These are phyloP conservation scores for Salvia sclarea DNA, from an alignment of 305 asterid genomes.

Conservation along the genomic window DNA sequence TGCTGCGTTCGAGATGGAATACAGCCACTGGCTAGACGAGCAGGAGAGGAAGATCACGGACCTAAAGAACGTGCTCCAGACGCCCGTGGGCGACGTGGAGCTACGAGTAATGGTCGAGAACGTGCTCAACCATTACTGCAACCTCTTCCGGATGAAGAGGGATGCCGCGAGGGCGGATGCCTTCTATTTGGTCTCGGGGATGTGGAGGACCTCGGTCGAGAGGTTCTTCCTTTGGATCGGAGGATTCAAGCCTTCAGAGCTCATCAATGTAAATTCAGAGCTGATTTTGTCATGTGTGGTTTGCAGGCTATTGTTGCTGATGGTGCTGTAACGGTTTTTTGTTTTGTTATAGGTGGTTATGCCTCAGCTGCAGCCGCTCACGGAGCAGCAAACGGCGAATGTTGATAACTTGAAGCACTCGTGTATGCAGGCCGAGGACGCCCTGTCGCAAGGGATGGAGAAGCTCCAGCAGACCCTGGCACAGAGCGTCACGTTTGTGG, in stretches of 20 bases:
- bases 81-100: slow-evolving; percentile 53
- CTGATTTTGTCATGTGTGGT: neutral
- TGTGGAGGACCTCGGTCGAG: slow-evolving; percentile 83
- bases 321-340: neutral
- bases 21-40: slow-evolving; percentile 74
- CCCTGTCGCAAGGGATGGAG: slow-evolving; percentile 82
- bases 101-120: slow-evolving; percentile 55
- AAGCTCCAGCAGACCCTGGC: slow-evolving; percentile 84
- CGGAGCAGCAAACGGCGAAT: slow-evolving; percentile 40
- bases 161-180: slow-evolving; percentile 79
- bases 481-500: slow-evolving; percentile 60
- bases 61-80: slow-evolving; percentile 62
- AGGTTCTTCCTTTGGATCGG: slow-evolving; percentile 93
- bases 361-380: slow-evolving; percentile 49
- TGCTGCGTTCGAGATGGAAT: slow-evolving; percentile 78
- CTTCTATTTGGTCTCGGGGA: slow-evolving; percentile 78
- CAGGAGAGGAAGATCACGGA: slow-evolving; percentile 60
- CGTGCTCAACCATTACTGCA: slow-evolving; percentile 63
- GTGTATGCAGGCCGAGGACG: slow-evolving; percentile 96
- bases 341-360: slow-evolving; percentile 41
- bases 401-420: slow-evolving; percentile 63
- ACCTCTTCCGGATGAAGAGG: slow-evolving; percentile 73
- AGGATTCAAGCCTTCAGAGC: slow-evolving; percentile 88
- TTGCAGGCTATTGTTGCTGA: neutral
- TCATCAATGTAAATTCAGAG: slow-evolving; percentile 55